Evolutionary conservation across 805 yeast genomes (phyloP).

Genomic region (Starmerella bombi): DNA sequence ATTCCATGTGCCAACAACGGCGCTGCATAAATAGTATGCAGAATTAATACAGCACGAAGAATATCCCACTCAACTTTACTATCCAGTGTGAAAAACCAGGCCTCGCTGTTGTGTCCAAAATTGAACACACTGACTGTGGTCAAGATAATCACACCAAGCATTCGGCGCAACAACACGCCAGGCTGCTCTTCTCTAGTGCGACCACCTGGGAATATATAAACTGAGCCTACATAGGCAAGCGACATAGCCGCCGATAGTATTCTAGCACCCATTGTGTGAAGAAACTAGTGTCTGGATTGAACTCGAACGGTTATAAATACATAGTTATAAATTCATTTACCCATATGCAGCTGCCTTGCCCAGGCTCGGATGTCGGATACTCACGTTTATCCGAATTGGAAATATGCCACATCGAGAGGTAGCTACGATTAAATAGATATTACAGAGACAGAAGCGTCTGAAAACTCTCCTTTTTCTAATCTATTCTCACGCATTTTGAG

Average conservation of each 20-base stretch:
- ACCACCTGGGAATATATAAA: conserved; percentile 18
- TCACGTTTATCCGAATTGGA: too few relatives aligned
- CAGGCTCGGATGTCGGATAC: not conserved
- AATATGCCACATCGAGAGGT: too few relatives aligned
- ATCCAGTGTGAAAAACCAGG: conserved; percentile 9
- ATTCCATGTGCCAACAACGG: conserved; percentile 6
- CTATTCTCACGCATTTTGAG: too few relatives aligned
- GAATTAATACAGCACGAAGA: not conserved
- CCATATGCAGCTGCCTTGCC: too few relatives aligned
- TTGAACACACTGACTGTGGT: conserved; percentile 1
- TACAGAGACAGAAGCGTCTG: too few relatives aligned
- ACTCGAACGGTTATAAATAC: too few relatives aligned
- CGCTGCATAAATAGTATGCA: conserved; percentile 10
- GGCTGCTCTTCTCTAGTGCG: conserved; percentile 6
- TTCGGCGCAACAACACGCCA: conserved; percentile 11
- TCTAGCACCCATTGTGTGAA: conserved; percentile 1
- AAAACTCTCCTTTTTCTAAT: too few relatives aligned
- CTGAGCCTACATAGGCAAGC: conserved; percentile 16
- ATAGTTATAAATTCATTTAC: too few relatives aligned
- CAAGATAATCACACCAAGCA: conserved; percentile 9
- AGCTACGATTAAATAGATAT: too few relatives aligned
- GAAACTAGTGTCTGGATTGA: too few relatives aligned
- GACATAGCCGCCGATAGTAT: conserved; percentile 5
- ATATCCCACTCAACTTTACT: not conserved
- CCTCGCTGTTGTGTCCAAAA: not conserved